Conservation (phyloP, 352 stramenopile genomes). For the Plasmopara halstedii region DNA sequence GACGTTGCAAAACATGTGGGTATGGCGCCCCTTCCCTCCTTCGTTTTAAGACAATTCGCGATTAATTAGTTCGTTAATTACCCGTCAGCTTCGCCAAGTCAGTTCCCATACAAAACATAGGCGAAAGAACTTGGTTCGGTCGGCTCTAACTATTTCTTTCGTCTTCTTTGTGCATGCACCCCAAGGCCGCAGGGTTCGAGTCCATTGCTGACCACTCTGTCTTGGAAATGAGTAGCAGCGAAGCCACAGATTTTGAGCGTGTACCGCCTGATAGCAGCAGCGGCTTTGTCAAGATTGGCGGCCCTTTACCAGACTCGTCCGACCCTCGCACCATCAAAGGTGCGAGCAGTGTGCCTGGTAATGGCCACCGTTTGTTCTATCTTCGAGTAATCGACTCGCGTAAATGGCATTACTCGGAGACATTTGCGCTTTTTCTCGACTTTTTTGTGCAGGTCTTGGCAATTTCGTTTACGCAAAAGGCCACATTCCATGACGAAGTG, state of each 20-base stretch:
- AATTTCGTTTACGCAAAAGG: slow-evolving; percentile 65
- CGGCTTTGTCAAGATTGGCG: slow-evolving; percentile 78
- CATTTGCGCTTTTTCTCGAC: slow-evolving; percentile 78
- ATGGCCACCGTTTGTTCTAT: slow-evolving; percentile 68
- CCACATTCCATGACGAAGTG: slow-evolving; percentile 52
- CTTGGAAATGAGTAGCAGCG: slow-evolving; percentile 32
- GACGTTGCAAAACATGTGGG: not conserved
- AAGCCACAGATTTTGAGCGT: slow-evolving; percentile 51
- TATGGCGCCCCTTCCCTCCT: no score
- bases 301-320: slow-evolving; percentile 53
- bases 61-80: slow-evolving; percentile 7
- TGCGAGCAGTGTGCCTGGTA: slow-evolving; percentile 22
- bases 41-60: slow-evolving; percentile 3
- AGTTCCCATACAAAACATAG: slow-evolving; percentile 20
- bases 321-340: slow-evolving; percentile 68
- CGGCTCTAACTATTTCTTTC: slow-evolving; percentile 1
- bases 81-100: slow-evolving; percentile 8
- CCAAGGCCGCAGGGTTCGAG: slow-evolving; percentile 18
- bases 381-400: slow-evolving; percentile 80
- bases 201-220: slow-evolving; percentile 14
- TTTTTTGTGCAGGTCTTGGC: slow-evolving; percentile 80
- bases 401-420: slow-evolving; percentile 86
- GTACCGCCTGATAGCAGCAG: slow-evolving; percentile 30
- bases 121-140: slow-evolving; percentile 4
- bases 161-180: slow-evolving; percentile 17